Conservation (phyloP, 2,329 filamentous ascomycete species). For the Hypoxylon sp. region DNA sequence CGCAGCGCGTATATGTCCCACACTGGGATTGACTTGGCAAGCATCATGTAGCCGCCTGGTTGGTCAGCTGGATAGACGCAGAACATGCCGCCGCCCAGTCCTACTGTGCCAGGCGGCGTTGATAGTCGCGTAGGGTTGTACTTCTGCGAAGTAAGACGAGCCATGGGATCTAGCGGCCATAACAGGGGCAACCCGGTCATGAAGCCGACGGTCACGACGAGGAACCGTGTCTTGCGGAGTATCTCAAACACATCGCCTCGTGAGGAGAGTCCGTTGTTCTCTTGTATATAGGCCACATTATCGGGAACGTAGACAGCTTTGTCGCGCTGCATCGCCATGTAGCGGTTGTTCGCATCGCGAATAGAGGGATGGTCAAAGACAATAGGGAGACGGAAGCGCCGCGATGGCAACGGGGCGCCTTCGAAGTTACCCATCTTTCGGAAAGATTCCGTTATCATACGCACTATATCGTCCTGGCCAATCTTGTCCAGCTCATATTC, state of each 20-base stretch:
- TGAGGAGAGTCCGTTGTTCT: conserved; percentile 48
- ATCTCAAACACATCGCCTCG: conserved; percentile 46
- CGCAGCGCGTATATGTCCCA: conserved; percentile 48
- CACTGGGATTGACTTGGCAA: conserved; percentile 44
- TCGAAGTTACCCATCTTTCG: conserved; percentile 24
- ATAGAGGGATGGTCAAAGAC: conserved; percentile 51
- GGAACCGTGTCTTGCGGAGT: conserved; percentile 45
- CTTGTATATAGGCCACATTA: conserved; percentile 62
- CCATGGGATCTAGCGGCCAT: conserved; percentile 41
- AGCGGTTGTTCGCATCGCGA: conserved; percentile 63
- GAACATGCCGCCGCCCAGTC: conserved; percentile 48
- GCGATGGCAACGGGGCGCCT: conserved; percentile 40
- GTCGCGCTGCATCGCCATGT: conserved; percentile 67
- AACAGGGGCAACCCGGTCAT: conserved; percentile 49
- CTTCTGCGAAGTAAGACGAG: conserved; percentile 41
- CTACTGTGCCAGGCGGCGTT: conserved; percentile 49
- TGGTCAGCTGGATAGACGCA: conserved; percentile 49
- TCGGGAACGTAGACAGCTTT: conserved; percentile 69
- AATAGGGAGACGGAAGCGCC: conserved; percentile 48
- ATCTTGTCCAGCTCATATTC: conserved; percentile 28
- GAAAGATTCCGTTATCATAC: conserved; percentile 27
- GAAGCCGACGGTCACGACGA: conserved; percentile 49
- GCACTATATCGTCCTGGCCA: conserved; percentile 16
- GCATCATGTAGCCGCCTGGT: conserved; percentile 52
- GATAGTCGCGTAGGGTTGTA: conserved; percentile 48